phyloP scores from a whole-genome alignment of 2,329 filamentous ascomycete species.

The Diaporthe citri region DNA sequence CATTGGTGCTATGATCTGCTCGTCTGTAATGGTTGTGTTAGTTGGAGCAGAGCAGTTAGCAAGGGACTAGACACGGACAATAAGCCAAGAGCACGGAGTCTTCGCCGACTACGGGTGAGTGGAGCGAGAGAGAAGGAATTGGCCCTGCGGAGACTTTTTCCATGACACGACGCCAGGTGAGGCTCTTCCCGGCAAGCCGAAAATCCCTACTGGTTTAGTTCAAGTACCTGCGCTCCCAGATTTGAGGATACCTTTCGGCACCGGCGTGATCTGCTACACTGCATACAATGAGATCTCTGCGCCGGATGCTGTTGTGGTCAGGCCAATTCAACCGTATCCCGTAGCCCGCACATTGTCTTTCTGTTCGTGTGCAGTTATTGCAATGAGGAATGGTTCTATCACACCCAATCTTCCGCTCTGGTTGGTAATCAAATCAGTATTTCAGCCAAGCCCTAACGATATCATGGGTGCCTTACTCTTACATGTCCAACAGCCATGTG shows the following conservation, averaged over 20 bases:
- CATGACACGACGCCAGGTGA: background rate
- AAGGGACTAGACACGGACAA: background rate
- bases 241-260: background rate
- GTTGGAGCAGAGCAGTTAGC: background rate
- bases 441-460: too few species aligned
- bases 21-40: background rate
- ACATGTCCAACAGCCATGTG: constrained; percentile 11
- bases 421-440: background rate
- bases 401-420: background rate
- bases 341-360: background rate
- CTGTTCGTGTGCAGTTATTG: background rate
- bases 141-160: background rate
- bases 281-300: background rate
- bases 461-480: background rate
- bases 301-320: background rate
- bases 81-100: background rate
- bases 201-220: background rate
- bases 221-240: background rate
- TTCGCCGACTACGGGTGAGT: background rate
- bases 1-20: constrained; percentile 2
- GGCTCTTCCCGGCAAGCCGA: background rate
- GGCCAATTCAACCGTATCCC: background rate
- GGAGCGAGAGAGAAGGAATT: background rate
- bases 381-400: background rate
- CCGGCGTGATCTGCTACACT: background rate